Evolutionary conservation across 805 yeast genomes (phyloP), one percentile per base, ranked within the genome.

Genomic region (Spathaspora hagerdaliae): DNA sequence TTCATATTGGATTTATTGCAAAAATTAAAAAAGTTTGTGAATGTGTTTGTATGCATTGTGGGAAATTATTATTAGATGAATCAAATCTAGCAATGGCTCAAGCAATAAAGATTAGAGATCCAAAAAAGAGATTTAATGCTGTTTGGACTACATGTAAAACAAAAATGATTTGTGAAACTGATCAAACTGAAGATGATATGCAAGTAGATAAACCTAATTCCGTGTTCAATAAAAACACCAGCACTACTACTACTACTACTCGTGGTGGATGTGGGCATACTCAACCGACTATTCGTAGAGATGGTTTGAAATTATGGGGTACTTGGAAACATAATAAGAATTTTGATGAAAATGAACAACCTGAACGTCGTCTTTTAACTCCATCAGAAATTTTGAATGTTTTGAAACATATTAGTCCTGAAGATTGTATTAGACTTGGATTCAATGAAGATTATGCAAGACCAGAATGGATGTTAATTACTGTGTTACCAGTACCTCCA

Each of bases 401-500:
- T 39, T 87, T 94, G 70, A 89, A 85, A 67, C 98, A 90, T 64
- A 94, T 94, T 44, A 81, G 88, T 34, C 75, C 86, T 13, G 86
- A 85, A 59, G 99, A 94, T 63, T 82, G 96, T 51, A 74, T 66
- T 39, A 82, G 79, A 54, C 64, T 94, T 49, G 99, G 99, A 5
- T 85, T 94, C 69, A 88, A 87, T 61, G 95, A 90, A 63, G 97
- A 94, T 62, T 94, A 88, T 59, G 94, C 99, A 1, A 84, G 99
- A 58, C 99, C 99, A 2, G 99, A 94, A 70, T 94, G 99, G 99
- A 81, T 94, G 83, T 77, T 94, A 49, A 80, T 94, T 54, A 90
- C 98, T 1, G 98, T 94, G n/a, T 75, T 94, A 58, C 99, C 99
- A 1, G 99, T 94, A 14, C 99, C 99, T 38, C 99, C 99, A 42